Evolutionary conservation across 2,329 filamentous ascomycete genomes (phyloP).

Genomic region (Berkeleyomyces rouxiae): DNA sequence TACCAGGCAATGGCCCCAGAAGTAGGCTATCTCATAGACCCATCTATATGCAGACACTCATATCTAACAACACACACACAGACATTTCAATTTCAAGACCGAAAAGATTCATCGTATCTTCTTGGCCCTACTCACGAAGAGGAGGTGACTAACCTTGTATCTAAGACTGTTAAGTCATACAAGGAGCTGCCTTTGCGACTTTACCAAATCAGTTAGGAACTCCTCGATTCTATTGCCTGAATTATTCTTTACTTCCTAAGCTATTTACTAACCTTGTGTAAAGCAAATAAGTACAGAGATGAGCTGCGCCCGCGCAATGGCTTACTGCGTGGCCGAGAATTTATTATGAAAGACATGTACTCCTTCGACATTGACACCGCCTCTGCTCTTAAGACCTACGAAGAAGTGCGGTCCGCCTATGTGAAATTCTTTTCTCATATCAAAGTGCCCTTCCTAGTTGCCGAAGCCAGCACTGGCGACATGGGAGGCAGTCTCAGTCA

Average conservation of each 20-base stretch:
- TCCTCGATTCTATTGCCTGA: neutral
- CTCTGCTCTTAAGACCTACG: slow-evolving; percentile 66
- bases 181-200: slow-evolving; percentile 71
- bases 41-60: neutral
- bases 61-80: slow-evolving; percentile 21
- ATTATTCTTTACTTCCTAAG: neutral
- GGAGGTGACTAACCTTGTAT: slow-evolving; percentile 75
- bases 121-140: slow-evolving; percentile 92
- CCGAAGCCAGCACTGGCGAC: slow-evolving; percentile 82
- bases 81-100: slow-evolving; percentile 67
- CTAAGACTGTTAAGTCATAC: slow-evolving; percentile 58
- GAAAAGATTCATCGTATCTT: slow-evolving; percentile 57
- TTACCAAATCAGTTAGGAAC: slow-evolving; percentile 64
- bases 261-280: neutral
- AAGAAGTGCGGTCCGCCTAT: slow-evolving; percentile 58
- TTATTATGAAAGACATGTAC: slow-evolving; percentile 96
- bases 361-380: slow-evolving; percentile 63
- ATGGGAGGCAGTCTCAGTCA: slow-evolving; percentile 91
- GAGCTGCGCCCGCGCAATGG: slow-evolving; percentile 80
- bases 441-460: slow-evolving; percentile 67
- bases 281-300: slow-evolving; percentile 84
- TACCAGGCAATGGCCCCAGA: slow-evolving; percentile 57
- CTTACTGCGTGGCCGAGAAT: slow-evolving; percentile 73
- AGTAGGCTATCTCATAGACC: slow-evolving; percentile 26
- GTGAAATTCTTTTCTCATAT: slow-evolving; percentile 63